Evolutionary conservation across 1,139 yeast genomes (phyloP).

Genomic region (Taphrina confusa): DNA sequence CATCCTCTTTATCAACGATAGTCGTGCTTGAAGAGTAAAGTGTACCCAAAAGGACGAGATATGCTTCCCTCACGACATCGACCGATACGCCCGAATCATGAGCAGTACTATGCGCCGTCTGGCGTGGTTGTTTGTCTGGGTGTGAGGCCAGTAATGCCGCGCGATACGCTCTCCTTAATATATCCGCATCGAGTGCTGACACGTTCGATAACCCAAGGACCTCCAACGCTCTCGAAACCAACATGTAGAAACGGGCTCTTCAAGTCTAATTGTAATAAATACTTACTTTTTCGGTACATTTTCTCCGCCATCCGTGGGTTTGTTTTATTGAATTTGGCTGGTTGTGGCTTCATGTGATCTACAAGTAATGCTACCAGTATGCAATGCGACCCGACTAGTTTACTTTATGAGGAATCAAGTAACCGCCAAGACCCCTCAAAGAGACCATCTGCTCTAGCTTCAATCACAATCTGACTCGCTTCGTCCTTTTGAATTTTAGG

Average conservation of each 20-base stretch:
- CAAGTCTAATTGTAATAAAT: too few relatives aligned
- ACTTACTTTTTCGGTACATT: too few relatives aligned
- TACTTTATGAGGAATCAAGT: background rate
- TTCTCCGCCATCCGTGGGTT: too few relatives aligned
- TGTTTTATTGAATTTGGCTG: too few relatives aligned
- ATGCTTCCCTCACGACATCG: slow-evolving; percentile 22
- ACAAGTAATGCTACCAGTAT: too few relatives aligned
- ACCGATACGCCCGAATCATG: background rate
- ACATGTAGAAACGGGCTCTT: too few relatives aligned
- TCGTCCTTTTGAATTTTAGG: slow-evolving; percentile 20
- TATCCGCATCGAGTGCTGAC: background rate
- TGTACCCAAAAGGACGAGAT: slow-evolving; percentile 3
- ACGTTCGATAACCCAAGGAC: background rate
- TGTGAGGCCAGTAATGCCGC: slow-evolving; percentile 29
- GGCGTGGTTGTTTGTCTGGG: slow-evolving; percentile 33
- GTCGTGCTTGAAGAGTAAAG: background rate
- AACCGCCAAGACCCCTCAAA: slow-evolving; percentile 26
- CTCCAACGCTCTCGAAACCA: background rate
- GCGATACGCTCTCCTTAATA: slow-evolving; percentile 34
- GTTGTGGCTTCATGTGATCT: too few relatives aligned
- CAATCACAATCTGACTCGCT: slow-evolving; percentile 23
- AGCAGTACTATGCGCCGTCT: background rate
- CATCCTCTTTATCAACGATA: background rate
- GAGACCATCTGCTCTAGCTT: slow-evolving; percentile 29
- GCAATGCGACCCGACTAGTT: background rate